A percentile compares a stretch with the other conserved stretches of the same genome.
These are phyloP conservation scores for Hypocrella siamensis DNA, from an alignment of 2,329 filamentous ascomycete species.

Conservation along the genomic window DNA sequence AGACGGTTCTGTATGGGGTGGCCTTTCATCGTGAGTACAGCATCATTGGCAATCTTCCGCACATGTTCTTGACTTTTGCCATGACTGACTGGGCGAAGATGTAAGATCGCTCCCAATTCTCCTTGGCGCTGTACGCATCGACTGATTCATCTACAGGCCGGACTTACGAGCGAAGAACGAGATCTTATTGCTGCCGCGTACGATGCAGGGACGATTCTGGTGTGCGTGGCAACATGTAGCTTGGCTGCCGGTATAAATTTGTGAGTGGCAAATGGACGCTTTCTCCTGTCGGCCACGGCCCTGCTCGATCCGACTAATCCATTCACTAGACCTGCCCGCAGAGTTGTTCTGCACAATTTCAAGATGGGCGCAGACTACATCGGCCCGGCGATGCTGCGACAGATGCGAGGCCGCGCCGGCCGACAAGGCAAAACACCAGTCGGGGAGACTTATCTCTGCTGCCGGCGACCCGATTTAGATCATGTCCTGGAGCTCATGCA, in stretches of 20 bases:
- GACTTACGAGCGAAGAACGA: conserved; percentile 59
- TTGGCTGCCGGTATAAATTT: conserved; percentile 74
- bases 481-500: conserved; percentile 55
- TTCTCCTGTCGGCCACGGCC: too few species aligned
- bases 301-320: not conserved
- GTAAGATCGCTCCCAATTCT: conserved; percentile 11
- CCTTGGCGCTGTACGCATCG: not conserved
- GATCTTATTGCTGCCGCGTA: conserved; percentile 58
- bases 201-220: conserved; percentile 49
- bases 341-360: conserved; percentile 61
- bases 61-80: not conserved
- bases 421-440: conserved; percentile 65
- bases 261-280: conserved; percentile 15
- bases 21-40: conserved; percentile 53
- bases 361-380: conserved; percentile 63
- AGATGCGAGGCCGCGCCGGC: conserved; percentile 67
- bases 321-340: conserved; percentile 37
- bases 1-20: conserved; percentile 49
- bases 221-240: conserved; percentile 64
- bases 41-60: not conserved
- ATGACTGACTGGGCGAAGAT: conserved; percentile 13
- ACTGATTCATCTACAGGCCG: conserved; percentile 31
- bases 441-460: conserved; percentile 66
- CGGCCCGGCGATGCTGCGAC: conserved; percentile 64
- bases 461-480: conserved; percentile 51